Conservation (phyloP, 2,329 filamentous ascomycete genomes). For the Talaromyces verruculosus region DNA sequence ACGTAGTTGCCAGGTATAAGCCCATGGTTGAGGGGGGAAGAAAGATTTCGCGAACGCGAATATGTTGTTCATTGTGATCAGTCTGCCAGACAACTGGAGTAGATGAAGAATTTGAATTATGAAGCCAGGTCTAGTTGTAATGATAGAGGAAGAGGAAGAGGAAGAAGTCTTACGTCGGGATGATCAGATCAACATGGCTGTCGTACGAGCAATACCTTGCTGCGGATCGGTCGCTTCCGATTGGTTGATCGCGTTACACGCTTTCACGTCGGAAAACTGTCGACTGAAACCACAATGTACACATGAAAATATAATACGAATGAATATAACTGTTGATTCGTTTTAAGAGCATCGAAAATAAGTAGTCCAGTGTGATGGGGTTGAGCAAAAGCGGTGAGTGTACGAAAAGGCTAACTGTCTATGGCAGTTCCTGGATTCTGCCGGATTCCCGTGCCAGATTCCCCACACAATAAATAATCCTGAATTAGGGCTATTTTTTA, state of each 20-base stretch:
- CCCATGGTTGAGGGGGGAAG: constrained; percentile 40
- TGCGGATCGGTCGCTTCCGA: neutral
- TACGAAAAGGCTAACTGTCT: neutral
- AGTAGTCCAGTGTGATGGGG: neutral
- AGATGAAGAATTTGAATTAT: neutral
- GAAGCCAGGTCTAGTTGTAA: neutral
- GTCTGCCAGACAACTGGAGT: neutral
- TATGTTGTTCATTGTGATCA: constrained; percentile 13
- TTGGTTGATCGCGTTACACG: neutral
- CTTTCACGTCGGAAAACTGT: neutral
- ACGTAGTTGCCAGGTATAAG: constrained; percentile 37
- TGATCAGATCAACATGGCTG: no score
- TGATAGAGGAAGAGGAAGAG: neutral
- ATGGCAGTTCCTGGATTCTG: neutral
- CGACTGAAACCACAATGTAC: neutral
- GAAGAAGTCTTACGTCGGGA: no score
- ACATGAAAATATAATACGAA: neutral
- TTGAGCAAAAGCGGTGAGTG: neutral
- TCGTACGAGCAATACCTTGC: neutral
- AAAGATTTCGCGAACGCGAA: constrained; percentile 30
- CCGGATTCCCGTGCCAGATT: neutral
- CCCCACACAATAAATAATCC: neutral
- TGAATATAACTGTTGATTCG: neutral
- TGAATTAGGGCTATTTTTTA: neutral
- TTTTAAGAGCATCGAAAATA: neutral